Evolutionary conservation across 352 stramenopile species (phyloP), one percentile per base, ranked within the genome.

Genomic region (Peronosclerospora sorghi): DNA sequence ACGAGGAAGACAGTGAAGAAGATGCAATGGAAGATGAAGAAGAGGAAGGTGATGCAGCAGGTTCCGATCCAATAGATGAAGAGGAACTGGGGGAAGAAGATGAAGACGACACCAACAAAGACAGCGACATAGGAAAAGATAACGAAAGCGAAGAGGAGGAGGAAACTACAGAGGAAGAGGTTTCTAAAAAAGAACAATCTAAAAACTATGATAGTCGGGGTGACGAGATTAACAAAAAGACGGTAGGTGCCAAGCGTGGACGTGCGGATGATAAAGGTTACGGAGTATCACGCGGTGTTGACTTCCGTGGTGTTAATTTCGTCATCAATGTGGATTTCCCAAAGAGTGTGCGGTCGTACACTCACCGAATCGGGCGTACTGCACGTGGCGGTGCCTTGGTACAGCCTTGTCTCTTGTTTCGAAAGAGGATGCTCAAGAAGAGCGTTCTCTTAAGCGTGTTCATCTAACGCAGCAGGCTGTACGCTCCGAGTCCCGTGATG

Each of bases 261-360:
- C 75, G 68, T 41, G 50, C 46, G 26, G 54, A 61, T 20, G 91
- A 97, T 60, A 73, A 85, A 38, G 74, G 90, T 32, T 99, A 98
- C 64, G 96, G 95, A 24, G 93, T 99, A 4, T 90, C 90, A 7
- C 89, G 97, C 53, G 97, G 97, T 47, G 81, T 99, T 32, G 97
- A 99, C 56, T 99, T 99, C 73, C 82, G 90, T 24, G 91, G 88
- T 47, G 96, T 99, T 23, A 95, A 86, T 19, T 98, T 98, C 67
- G 96, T 99, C 24, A 81, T 99, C 48, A 99, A 99, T 67, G 91
- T 99, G 14, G 96, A 99, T 57, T 96, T 99, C 54, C 96, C 97
- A 1, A 75, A 77, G 18, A 97, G 89, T 44, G 63, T 94, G 17
- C 72, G 84, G 45, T 95, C 92, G 19, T 99, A 99, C 68, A 97